Percentiles rank a stretch among this genome's conserved stretches.
phyloP scores from a whole-genome alignment of 1,284 basidiomycete species.

The Moesziomyces sp. region DNA sequence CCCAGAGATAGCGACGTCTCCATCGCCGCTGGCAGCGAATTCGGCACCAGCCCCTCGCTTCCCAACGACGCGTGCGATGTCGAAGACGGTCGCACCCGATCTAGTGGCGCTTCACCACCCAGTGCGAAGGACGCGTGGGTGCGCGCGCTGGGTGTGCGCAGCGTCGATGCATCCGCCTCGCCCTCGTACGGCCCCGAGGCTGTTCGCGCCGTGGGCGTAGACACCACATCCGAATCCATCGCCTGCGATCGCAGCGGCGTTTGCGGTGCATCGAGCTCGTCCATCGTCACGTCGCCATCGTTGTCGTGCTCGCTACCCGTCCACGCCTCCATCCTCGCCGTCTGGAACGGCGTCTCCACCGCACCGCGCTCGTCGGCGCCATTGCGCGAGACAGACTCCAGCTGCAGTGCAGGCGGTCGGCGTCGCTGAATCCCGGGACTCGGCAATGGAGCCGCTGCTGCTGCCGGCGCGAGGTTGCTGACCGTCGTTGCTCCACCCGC shows the following conservation, averaged over 20 bases:
- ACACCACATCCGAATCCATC: slow-evolving; percentile 25
- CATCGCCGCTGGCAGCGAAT: slow-evolving; percentile 12
- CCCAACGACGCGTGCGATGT: slow-evolving; percentile 4
- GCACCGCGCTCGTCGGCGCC: not conserved
- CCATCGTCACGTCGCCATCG: slow-evolving; percentile 41
- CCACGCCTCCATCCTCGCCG: slow-evolving; percentile 32
- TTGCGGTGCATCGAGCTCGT: slow-evolving; percentile 31
- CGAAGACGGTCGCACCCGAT: slow-evolving; percentile 12
- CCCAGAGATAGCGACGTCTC: slow-evolving; percentile 26
- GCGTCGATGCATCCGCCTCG: slow-evolving; percentile 7
- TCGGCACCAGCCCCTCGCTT: not conserved
- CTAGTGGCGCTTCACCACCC: not conserved
- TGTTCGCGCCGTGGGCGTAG: slow-evolving; percentile 36
- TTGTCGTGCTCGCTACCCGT: slow-evolving; percentile 6
- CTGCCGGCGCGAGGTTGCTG: not conserved
- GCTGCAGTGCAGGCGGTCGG: slow-evolving; percentile 39
- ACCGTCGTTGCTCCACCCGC: not conserved
- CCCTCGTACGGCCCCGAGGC: slow-evolving; percentile 5
- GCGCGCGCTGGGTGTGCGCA: slow-evolving; percentile 30
- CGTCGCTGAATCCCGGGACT: slow-evolving; percentile 31
- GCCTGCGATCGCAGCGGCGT: slow-evolving; percentile 32
- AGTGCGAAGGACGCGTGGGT: not conserved
- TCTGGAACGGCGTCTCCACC: slow-evolving; percentile 40
- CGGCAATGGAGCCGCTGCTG: slow-evolving; percentile 10
- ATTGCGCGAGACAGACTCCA: slow-evolving; percentile 4